phyloP scores from a whole-genome alignment of 148 eudicot genomes.

The Camellia sinensis region DNA sequence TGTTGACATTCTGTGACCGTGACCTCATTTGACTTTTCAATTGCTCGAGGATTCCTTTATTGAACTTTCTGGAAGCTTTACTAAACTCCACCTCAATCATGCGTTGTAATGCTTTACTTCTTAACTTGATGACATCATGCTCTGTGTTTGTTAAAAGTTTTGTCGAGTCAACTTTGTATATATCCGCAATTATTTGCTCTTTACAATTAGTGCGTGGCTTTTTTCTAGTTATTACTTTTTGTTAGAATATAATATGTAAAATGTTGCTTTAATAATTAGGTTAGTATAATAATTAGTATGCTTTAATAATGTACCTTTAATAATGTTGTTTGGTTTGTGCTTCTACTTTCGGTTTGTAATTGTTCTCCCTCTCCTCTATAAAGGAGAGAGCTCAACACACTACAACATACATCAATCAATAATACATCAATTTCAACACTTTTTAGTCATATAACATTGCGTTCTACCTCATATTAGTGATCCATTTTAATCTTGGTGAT shows the following conservation, averaged over 20 bases:
- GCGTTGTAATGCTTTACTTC: neutral
- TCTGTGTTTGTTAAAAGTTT: neutral
- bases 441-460: neutral
- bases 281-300: too few relatives aligned
- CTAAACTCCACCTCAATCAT: neutral
- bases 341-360: too few relatives aligned
- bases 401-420: too few relatives aligned
- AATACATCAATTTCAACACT: too few relatives aligned
- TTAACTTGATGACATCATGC: neutral
- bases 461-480: neutral
- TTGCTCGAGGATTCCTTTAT: neutral
- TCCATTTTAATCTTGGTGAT: neutral
- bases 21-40: conserved; percentile 1
- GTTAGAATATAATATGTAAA: too few relatives aligned
- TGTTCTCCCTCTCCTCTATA: too few relatives aligned
- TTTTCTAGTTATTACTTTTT: neutral
- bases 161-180: neutral
- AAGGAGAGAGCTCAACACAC: too few relatives aligned
- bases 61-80: conserved; percentile 3
- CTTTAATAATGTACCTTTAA: too few relatives aligned
- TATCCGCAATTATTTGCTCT: neutral
- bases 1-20: neutral
- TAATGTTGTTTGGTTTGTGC: too few relatives aligned
- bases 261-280: too few relatives aligned
- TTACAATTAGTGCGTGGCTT: neutral